phyloP scores from a whole-genome alignment of 2,329 filamentous ascomycete species.

The Ceratocystis harringtonii region DNA sequence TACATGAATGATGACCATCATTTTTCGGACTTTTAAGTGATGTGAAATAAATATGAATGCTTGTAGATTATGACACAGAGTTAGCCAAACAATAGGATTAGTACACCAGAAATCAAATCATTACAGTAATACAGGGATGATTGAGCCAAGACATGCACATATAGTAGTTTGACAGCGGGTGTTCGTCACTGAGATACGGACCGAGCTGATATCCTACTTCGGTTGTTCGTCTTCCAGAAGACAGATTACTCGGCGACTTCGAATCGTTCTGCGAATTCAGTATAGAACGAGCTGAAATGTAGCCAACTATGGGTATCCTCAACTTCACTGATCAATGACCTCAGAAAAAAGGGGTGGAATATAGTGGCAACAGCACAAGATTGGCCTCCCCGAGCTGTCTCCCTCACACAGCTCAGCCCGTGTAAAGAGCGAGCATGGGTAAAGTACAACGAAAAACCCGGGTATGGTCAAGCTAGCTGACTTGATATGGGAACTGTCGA shows the following conservation, averaged over 20 bases:
- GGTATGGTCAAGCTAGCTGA: neutral
- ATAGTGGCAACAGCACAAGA: conserved; percentile 48
- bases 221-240: no score
- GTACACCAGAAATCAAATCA: no score
- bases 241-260: no score
- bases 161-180: no score
- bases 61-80: no score
- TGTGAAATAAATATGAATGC: neutral
- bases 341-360: conserved; percentile 83
- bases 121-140: no score
- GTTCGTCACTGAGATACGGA: no score
- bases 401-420: neutral
- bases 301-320: conserved; percentile 64
- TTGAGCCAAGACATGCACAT: no score
- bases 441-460: neutral
- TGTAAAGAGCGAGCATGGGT: neutral
- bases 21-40: neutral
- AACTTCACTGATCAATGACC: conserved; percentile 81
- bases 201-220: no score
- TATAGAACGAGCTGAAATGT: conserved; percentile 7
- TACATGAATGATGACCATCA: neutral
- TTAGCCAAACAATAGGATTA: no score
- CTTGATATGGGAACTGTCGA: conserved; percentile 79
- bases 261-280: neutral
- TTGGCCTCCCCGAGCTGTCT: neutral